Conservation (phyloP, 768 basidiomycete genomes). For the Rhodosporidiobolus sp. region DNA sequence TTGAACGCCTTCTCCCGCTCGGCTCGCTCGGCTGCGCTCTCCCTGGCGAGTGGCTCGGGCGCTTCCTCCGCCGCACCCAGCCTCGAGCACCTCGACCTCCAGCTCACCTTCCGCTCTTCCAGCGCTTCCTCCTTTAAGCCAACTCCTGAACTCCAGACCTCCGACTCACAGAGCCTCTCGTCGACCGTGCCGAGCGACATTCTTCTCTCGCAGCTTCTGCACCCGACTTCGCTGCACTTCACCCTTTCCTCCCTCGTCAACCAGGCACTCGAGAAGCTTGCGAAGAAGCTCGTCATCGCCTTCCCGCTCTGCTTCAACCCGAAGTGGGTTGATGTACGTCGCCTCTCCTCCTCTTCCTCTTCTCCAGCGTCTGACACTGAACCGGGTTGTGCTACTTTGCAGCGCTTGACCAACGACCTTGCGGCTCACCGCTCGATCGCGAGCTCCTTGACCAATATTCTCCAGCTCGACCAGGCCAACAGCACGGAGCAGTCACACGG, state of each 20-base stretch:
- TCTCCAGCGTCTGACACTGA: neutral
- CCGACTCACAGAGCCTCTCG: neutral
- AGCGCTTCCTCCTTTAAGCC: neutral
- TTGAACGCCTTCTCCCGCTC: conserved; percentile 18
- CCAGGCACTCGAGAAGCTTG: neutral
- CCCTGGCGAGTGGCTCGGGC: neutral
- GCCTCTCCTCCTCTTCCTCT: neutral
- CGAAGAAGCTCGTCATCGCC: neutral
- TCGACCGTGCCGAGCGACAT: neutral
- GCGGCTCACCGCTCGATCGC: conserved; percentile 5
- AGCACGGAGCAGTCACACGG: neutral
- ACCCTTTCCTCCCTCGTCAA: neutral
- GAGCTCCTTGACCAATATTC: conserved; percentile 7
- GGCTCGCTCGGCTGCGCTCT: neutral
- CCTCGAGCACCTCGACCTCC: neutral
- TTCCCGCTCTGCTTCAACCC: conserved; percentile 31
- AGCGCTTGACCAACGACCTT: conserved; percentile 18
- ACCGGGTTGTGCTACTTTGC: neutral
- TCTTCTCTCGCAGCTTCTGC: neutral
- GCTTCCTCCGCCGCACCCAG: fast-evolving
- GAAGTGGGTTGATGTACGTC: conserved; percentile 14
- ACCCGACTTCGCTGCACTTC: conserved; percentile 16
- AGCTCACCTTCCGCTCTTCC: neutral
- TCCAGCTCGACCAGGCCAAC: neutral
- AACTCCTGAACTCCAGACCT: neutral